Base-by-base conservation (phyloP, 257 asterid species). In the Lithospermum erythrorhizon region DNA sequence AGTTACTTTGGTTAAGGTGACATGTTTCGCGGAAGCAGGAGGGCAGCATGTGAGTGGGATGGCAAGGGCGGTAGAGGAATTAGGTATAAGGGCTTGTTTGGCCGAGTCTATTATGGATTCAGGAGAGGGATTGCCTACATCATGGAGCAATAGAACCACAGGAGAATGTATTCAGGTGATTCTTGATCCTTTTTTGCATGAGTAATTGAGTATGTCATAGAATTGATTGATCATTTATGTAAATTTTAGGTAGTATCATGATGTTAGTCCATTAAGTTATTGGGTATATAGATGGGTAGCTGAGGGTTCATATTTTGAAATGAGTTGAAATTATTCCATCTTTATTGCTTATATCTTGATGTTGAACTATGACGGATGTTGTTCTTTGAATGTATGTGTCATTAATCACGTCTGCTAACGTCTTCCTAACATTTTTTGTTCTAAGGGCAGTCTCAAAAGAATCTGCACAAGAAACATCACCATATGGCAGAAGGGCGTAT, bases 21-120 rank as follows among this genome's bases (percentile, higher is more conserved):
- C 89, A 3, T 82, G 94, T 80, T 81, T 87, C 69, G 96, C 91
- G 22, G 94, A 87, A 72, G 94, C 91, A 0, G 96, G 94, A 48
- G 96, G 96, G 41, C 89, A 87, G 76, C 91, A 85, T 67, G 82
- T 87, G 48, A 57, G 85, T 0, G 96, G 81, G 55, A 87, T 85
- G 96, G 89, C 82, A 8, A 82, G 81, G 70, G 96, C 94, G 10
- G 83, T 87, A 7, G 80, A 79, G 55, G 55, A 60, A 53, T 72
- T 87, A 61, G 96, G 94, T 20, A 70, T 85, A 67, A 86, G 96
- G 6, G 94, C 89, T 0, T 87, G 96, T 70, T 79, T 87, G 70
- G 53, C 82, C 0, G 87, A 85, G 63, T 87, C 94, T 6, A 85
- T 82, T 57, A 87, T 87, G 94, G 96, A 87, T 71, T 54, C 77